These are phyloP conservation scores for Drechslerella coelobrocha DNA, from an alignment of 2,329 filamentous ascomycete genomes.

Conservation along the genomic window DNA sequence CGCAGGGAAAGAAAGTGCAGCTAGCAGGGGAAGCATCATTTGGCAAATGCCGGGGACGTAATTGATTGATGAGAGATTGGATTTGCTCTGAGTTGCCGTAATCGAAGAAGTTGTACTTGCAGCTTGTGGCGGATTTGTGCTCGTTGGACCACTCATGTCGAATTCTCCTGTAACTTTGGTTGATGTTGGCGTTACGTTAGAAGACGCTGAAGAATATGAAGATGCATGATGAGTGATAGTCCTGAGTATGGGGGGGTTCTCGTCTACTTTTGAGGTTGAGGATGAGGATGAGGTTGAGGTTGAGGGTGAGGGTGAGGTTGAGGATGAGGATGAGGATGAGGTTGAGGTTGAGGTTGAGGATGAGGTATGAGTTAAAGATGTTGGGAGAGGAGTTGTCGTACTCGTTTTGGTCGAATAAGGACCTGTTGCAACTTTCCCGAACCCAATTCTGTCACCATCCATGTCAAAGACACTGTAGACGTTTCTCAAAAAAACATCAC, in stretches of 20 bases:
- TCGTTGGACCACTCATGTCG: not conserved
- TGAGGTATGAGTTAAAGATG: not conserved
- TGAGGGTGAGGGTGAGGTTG: slow-evolving; percentile 12
- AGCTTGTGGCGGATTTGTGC: slow-evolving; percentile 14
- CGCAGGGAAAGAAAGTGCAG: not conserved
- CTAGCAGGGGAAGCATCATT: not conserved
- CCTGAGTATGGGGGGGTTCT: not conserved
- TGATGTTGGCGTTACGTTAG: not conserved
- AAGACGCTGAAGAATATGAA: not conserved
- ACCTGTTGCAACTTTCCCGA: slow-evolving; percentile 18
- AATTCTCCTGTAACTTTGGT: not conserved
- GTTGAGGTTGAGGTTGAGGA: slow-evolving; percentile 1
- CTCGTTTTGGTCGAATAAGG: slow-evolving; percentile 14
- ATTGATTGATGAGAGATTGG: slow-evolving; percentile 3
- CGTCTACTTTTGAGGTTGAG: slow-evolving; percentile 2
- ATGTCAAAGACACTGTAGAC: slow-evolving; percentile 86
- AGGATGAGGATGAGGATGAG: not conserved
- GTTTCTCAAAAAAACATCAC: slow-evolving; percentile 86
- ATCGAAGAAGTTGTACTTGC: slow-evolving; percentile 26
- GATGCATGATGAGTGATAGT: not conserved
- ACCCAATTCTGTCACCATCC: slow-evolving; percentile 70
- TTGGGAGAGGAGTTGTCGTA: slow-evolving; percentile 17
- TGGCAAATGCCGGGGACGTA: not conserved
- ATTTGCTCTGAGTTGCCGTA: slow-evolving; percentile 9
- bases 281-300: slow-evolving; percentile 16